Evolutionary conservation across 768 basidiomycete species (phyloP), one percentile per base, ranked within the genome.

Genomic region (Neoboletus magnificus): DNA sequence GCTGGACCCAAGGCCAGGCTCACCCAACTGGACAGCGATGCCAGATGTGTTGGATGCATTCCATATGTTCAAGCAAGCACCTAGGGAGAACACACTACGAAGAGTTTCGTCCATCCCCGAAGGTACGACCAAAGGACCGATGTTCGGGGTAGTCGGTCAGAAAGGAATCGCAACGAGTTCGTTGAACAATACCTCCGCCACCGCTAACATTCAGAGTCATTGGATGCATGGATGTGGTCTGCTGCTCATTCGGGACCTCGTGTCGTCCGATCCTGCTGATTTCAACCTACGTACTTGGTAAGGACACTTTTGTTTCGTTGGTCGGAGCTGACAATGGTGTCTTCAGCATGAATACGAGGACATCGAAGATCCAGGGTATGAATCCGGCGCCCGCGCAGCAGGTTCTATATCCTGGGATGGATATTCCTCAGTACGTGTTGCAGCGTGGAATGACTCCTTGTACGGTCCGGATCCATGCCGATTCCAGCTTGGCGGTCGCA

Each of bases 161-260:
- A 66, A 66, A 22, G 65, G 62, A 18, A 50, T 36, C 15, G 42
- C 65, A 13, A 64, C 65, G 15, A 48, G 46, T 29, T 66, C 57
- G 37, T 27, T 59, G 49, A 55, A 59, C 41, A 47, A 30, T 35
- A 42, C 53, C 4, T 48, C 48, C 15, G 57, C 50, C 16, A 54
- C 40, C 1, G 65, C 59, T 27, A 43, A 53, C 40, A 65, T 44
- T 32, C 55, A 54, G 51, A 50, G 27, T 39, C 35, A 22, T 22
- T 50, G 42, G 45, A 56, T 22, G 43, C 39, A 59, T 8, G 52
- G 48, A 9, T 47, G 41, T 27, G 44, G 54, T 37, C 20, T 57
- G 8, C 23, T 60, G 37, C 53, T 62, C 13, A 41, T 65, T 40
- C 56, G 63, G 36, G 56, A 59, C 32, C 22, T 59, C n/a, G 46